Percentiles rank a stretch among this genome's conserved stretches.
Evolutionary conservation across 768 basidiomycete genomes (phyloP).

Genomic region (Psilocybe cyanescens): DNA sequence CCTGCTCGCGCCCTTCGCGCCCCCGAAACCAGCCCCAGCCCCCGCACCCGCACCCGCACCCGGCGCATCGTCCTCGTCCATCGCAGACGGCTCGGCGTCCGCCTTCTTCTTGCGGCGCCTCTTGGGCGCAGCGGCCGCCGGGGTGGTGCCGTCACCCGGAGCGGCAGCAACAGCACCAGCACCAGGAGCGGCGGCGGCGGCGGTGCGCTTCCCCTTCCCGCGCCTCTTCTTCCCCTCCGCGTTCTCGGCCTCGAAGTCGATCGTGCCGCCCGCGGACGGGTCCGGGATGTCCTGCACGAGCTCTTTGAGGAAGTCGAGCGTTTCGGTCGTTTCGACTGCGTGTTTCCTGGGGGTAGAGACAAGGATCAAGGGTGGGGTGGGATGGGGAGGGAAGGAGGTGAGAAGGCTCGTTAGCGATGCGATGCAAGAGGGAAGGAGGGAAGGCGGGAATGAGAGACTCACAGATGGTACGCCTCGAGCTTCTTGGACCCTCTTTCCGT

Average conservation of each 20-base stretch:
- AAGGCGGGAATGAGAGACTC: conserved; percentile 36
- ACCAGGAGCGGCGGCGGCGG: conserved; percentile 4
- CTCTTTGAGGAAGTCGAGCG: conserved; percentile 94
- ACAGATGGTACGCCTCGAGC: conserved; percentile 94
- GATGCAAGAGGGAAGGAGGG: neutral
- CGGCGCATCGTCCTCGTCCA: conserved; percentile 19
- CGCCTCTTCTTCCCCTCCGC: conserved; percentile 63
- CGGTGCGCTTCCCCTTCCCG: conserved; percentile 53
- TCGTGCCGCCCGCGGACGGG: conserved; percentile 82
- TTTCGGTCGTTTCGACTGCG: conserved; percentile 84
- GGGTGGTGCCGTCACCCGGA: conserved; percentile 20
- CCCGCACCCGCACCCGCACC: conserved; percentile 11
- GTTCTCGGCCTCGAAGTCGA: conserved; percentile 68
- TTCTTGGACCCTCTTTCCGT: conserved; percentile 80
- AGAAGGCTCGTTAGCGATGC: neutral
- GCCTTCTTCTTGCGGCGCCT: conserved; percentile 55
- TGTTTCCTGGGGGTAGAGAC: conserved; percentile 68
- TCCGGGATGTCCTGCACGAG: conserved; percentile 87
- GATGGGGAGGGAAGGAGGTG: too few relatives aligned
- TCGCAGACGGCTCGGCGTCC: conserved; percentile 34
- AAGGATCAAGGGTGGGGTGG: neutral
- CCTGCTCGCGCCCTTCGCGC: too few relatives aligned
- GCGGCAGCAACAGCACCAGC: neutral
- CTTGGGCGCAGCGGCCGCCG: conserved; percentile 42
- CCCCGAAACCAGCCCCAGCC: neutral